These are phyloP conservation scores for Mitragyna speciosa DNA, from an alignment of 257 asterid genomes.

Conservation along the genomic window DNA sequence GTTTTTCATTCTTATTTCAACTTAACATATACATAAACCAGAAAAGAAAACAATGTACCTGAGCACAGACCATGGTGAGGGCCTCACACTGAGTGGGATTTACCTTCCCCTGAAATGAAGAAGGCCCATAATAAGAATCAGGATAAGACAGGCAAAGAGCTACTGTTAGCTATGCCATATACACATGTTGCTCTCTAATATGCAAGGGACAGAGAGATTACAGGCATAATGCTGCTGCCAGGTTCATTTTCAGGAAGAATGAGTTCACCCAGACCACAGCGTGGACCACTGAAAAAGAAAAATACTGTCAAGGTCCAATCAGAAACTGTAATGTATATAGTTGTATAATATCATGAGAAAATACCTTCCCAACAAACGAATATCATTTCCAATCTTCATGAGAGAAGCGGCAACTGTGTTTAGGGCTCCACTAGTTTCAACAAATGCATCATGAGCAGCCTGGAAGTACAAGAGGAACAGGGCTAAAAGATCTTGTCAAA, in stretches of 20 bases:
- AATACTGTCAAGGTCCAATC: constrained; percentile 13
- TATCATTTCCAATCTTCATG: constrained; percentile 94
- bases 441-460: constrained; percentile 99
- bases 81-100: constrained; percentile 99
- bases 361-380: constrained; percentile 96
- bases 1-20: not conserved
- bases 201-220: constrained; percentile 33
- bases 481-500: not conserved
- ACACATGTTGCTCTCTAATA: constrained; percentile 10
- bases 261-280: constrained; percentile 98
- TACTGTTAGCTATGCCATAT: constrained; percentile 5
- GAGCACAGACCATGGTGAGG: constrained; percentile 96
- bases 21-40: constrained; percentile 1
- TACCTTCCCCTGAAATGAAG: constrained; percentile 80
- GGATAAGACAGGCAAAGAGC: constrained; percentile 15
- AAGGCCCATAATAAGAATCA: constrained; percentile 1
- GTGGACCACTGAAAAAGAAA: constrained; percentile 78
- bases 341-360: constrained; percentile 16
- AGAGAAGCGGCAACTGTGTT: constrained; percentile 90
- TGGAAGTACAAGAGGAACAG: constrained; percentile 27
- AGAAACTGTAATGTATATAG: constrained; percentile 12
- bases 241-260: constrained; percentile 99
- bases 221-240: constrained; percentile 99
- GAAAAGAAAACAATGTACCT: constrained; percentile 46
- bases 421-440: constrained; percentile 91